Percentiles rank a stretch among this genome's conserved stretches.
phyloP scores from a whole-genome alignment of 2,329 filamentous ascomycete species.

The Lachnellula arida region DNA sequence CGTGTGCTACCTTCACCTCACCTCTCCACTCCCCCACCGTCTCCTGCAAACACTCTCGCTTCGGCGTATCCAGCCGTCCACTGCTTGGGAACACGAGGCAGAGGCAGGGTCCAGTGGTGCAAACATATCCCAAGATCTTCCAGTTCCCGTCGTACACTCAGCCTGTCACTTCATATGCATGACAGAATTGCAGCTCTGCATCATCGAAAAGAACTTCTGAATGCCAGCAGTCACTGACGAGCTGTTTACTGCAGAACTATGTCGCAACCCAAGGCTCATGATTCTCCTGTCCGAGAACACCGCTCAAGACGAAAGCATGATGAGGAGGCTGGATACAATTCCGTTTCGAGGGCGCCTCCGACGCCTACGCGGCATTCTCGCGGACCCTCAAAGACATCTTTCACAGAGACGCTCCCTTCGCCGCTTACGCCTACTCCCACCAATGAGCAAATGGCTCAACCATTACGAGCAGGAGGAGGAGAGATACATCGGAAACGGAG shows the following conservation, averaged over 20 bases:
- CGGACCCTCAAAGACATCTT: constrained; percentile 54
- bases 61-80: constrained; percentile 1
- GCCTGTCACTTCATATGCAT: not conserved
- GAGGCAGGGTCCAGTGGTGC: not conserved
- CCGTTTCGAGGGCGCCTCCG: constrained; percentile 12
- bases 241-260: constrained; percentile 36
- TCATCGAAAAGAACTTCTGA: not conserved
- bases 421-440: constrained; percentile 43
- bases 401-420: constrained; percentile 52
- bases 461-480: constrained; percentile 17
- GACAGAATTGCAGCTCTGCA: constrained; percentile 13
- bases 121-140: not conserved
- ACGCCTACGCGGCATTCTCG: constrained; percentile 40
- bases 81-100: constrained; percentile 1
- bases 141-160: not conserved
- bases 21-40: not conserved
- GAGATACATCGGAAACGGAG: constrained; percentile 70
- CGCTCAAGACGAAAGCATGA: constrained; percentile 56
- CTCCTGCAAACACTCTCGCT: not conserved
- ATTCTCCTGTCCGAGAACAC: constrained; percentile 52
- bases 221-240: constrained; percentile 13
- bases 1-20: constrained; percentile 13
- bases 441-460: constrained; percentile 41
- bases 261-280: constrained; percentile 46
- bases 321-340: constrained; percentile 55